Conservation (phyloP, 768 basidiomycete genomes). For the Exidia glandulosa region DNA sequence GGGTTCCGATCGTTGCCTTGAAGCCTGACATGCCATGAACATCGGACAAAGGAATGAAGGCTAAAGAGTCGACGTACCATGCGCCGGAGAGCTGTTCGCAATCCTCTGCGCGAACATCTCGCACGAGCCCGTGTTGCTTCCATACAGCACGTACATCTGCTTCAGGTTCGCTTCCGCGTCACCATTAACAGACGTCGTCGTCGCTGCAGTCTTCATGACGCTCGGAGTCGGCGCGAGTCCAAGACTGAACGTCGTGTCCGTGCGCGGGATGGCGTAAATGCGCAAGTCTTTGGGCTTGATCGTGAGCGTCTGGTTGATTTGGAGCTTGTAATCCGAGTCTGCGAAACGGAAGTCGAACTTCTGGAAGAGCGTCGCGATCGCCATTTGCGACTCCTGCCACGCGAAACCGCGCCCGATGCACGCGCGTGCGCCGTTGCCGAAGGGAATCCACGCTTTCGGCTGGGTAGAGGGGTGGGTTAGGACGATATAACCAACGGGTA, state of each 20-base stretch:
- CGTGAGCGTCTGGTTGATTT: slow-evolving; percentile 23
- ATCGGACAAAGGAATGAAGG: background rate
- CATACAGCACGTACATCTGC: slow-evolving; percentile 32
- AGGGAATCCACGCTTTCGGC: slow-evolving; percentile 35
- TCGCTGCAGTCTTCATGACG: background rate
- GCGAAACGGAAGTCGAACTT: slow-evolving; percentile 34
- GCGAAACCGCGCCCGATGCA: slow-evolving; percentile 33
- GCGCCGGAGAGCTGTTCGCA: slow-evolving; percentile 24
- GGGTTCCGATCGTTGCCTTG: background rate
- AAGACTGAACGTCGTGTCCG: slow-evolving; percentile 1
- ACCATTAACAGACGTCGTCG: slow-evolving; percentile 7
- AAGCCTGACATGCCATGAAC: background rate
- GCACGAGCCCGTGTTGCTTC: slow-evolving; percentile 38
- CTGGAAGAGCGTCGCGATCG: slow-evolving; percentile 32
- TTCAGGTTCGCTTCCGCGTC: slow-evolving; percentile 18
- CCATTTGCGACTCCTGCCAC: slow-evolving; percentile 35
- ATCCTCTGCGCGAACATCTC: slow-evolving; percentile 38
- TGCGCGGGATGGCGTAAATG: slow-evolving; percentile 29
- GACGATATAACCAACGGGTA: background rate
- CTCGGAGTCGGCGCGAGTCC: background rate
- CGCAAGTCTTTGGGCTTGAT: slow-evolving; percentile 34
- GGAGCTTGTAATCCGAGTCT: slow-evolving; percentile 33
- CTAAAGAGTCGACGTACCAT: slow-evolving; percentile 26
- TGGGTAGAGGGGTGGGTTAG: slow-evolving; percentile 7
- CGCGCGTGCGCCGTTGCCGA: slow-evolving; percentile 16